phyloP scores from a whole-genome alignment of 176 grass and related monocot genomes.

The Oryza longistaminata region DNA sequence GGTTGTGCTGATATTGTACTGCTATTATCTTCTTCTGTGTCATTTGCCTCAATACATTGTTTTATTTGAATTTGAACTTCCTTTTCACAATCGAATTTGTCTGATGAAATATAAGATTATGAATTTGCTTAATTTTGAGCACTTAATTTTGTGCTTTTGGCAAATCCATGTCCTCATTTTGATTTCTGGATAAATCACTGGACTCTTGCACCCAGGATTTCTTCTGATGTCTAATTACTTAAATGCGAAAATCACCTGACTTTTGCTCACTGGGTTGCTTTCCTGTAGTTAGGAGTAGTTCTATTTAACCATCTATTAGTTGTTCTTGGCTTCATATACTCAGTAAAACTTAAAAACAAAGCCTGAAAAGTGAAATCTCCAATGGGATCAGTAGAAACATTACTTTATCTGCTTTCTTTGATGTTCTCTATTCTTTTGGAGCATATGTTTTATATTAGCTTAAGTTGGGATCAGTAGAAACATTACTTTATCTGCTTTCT shows the following conservation, averaged over 20 bases:
- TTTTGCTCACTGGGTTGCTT: background rate
- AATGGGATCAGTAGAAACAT: constrained; percentile 5
- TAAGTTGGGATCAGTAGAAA: constrained; percentile 11
- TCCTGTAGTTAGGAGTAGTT: background rate
- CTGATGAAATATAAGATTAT: constrained; percentile 4
- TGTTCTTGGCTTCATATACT: constrained; percentile 1
- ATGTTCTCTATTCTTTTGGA: constrained; percentile 19
- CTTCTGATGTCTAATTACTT: background rate
- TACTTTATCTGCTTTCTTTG: background rate
- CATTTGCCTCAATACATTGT: background rate
- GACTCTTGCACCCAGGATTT: constrained; percentile 5
- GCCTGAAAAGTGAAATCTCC: background rate
- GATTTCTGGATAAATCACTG: background rate
- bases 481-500: background rate
- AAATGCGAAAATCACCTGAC: background rate
- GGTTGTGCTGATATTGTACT: background rate
- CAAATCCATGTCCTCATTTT: background rate
- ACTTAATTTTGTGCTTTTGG: background rate
- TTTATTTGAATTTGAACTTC: background rate
- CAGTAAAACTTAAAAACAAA: constrained; percentile 17
- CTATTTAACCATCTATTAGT: background rate
- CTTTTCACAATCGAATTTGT: background rate
- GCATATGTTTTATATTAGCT: background rate
- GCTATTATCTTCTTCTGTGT: background rate
- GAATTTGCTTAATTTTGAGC: background rate